phyloP scores from a whole-genome alignment of 257 asterid genomes.

The Solanum stenotomum region DNA sequence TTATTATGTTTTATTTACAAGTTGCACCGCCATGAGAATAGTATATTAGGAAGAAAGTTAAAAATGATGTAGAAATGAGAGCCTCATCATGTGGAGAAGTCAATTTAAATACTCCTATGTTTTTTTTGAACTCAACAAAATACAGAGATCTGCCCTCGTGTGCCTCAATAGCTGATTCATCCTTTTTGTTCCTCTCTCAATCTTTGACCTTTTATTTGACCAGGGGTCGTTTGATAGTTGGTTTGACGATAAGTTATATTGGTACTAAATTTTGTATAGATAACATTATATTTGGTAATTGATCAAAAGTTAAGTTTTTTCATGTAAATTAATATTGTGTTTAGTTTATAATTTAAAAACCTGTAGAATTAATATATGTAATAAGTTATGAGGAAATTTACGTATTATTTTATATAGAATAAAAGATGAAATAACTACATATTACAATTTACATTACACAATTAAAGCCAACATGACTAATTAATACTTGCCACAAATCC shows the following conservation, averaged over 20 bases:
- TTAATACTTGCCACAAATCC: no score
- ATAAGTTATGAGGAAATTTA: no score
- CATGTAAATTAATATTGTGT: no score
- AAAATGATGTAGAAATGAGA: not conserved
- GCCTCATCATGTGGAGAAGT: not conserved
- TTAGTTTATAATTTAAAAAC: not conserved
- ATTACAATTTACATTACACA: no score
- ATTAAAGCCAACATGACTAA: no score
- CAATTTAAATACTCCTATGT: not conserved
- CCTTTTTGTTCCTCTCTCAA: not conserved
- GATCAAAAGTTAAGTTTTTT: no score
- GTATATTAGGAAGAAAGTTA: not conserved
- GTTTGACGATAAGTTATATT: accelerated
- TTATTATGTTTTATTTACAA: not conserved
- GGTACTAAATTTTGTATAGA: no score
- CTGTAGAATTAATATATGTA: no score
- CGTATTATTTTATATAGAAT: no score
- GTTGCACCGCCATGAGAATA: not conserved
- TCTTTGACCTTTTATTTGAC: not conserved
- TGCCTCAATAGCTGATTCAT: not conserved
- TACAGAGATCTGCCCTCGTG: constrained; percentile 2
- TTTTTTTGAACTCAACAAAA: not conserved
- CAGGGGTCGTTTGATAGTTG: not conserved
- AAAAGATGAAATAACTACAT: no score
- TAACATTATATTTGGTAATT: no score